These are phyloP conservation scores for Acacia confusa DNA, from an alignment of 306 rosid genomes.

Conservation along the genomic window DNA sequence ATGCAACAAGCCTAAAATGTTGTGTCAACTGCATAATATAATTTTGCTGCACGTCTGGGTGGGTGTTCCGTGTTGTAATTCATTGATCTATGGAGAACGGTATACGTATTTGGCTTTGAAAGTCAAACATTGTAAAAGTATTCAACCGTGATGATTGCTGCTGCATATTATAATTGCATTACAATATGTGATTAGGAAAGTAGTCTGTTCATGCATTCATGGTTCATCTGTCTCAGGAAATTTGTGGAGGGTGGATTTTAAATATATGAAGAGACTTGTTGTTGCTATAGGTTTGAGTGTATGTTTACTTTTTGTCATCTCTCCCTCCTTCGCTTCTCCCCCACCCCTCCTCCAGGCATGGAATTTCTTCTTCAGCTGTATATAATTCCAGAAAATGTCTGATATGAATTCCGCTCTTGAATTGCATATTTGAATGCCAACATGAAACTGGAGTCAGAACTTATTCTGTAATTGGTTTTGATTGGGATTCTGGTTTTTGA, in stretches of 20 bases:
- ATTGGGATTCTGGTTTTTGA: neutral
- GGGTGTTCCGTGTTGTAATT: neutral
- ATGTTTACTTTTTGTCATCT: neutral
- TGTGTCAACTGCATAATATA: no score
- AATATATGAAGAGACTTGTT: constrained; percentile 4
- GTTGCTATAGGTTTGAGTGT: neutral
- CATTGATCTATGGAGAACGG: neutral
- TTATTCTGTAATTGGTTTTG: neutral
- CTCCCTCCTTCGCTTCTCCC: no score
- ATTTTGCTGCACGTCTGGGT: no score
- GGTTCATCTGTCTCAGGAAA: neutral
- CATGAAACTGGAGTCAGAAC: neutral
- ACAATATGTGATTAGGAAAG: neutral
- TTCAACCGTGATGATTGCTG: constrained; percentile 15
- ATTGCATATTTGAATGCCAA: no score
- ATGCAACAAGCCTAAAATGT: neutral
- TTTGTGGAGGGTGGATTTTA: constrained; percentile 16
- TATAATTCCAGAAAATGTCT: neutral
- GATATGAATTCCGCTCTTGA: no score
- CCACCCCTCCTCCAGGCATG: no score
- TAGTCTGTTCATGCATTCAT: neutral
- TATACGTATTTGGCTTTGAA: constrained; percentile 4
- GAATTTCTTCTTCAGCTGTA: neutral
- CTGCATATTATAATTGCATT: neutral
- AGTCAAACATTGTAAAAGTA: neutral